These are phyloP conservation scores for Pouteria campechiana DNA, from an alignment of 179 eudicot genomes.

Conservation along the genomic window DNA sequence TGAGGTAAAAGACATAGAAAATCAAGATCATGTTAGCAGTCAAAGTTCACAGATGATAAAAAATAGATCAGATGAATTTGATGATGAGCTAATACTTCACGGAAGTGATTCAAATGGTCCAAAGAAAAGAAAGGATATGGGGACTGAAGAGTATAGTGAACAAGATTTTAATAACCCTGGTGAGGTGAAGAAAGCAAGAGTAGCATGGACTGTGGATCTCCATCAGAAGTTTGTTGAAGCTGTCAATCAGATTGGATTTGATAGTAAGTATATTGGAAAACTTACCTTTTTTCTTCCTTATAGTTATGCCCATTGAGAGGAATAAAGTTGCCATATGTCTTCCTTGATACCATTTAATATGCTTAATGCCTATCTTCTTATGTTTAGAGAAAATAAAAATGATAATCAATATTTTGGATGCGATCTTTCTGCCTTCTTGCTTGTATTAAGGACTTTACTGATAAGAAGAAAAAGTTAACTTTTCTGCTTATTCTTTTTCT, in stretches of 20 bases:
- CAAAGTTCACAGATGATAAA: conserved; percentile 53
- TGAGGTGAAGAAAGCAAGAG: conserved; percentile 71
- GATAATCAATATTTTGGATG: too few species aligned
- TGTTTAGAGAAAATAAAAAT: too few species aligned
- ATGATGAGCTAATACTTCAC: conserved; percentile 27
- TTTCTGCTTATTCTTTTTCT: too few species aligned
- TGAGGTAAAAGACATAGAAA: conserved; percentile 74
- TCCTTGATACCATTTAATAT: too few species aligned
- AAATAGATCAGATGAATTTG: conserved; percentile 39
- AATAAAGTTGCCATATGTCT: too few species aligned
- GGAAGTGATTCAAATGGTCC: conserved; percentile 39
- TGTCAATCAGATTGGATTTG: conserved; percentile 84
- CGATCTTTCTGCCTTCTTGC: too few species aligned
- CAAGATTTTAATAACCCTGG: conserved; percentile 46
- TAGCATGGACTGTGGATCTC: conserved; percentile 87
- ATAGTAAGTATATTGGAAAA: conserved; percentile 71
- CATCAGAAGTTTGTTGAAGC: conserved; percentile 96
- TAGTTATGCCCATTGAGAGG: too few species aligned
- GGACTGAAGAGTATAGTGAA: conserved; percentile 44
- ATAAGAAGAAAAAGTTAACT: too few species aligned
- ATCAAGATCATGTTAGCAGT: conserved; percentile 36
- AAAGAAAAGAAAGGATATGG: conserved; percentile 66
- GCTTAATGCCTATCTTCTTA: too few species aligned
- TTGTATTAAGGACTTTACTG: too few species aligned
- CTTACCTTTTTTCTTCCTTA: too few species aligned